Percentiles rank a stretch among this genome's conserved stretches.
These are phyloP conservation scores for Hypoxylon sp. DNA, from an alignment of 2,329 filamentous ascomycete species.

Conservation along the genomic window DNA sequence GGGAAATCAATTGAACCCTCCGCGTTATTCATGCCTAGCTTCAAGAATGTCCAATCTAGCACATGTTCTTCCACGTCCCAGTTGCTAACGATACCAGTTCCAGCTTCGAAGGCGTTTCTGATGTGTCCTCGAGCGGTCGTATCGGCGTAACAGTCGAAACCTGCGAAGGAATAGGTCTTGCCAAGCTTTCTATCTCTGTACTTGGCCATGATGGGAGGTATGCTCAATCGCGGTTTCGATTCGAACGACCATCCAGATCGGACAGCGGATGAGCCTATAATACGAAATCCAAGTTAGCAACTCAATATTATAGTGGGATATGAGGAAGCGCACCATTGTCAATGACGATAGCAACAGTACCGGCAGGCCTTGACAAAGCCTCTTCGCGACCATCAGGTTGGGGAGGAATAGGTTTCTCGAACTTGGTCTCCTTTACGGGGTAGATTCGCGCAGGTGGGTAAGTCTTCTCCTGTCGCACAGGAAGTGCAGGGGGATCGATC, in stretches of 20 bases:
- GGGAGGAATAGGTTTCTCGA: constrained; percentile 69
- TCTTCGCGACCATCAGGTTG: constrained; percentile 78
- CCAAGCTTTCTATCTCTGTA: constrained; percentile 95
- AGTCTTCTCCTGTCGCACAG: constrained; percentile 60
- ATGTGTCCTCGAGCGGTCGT: constrained; percentile 93
- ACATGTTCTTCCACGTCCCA: constrained; percentile 98
- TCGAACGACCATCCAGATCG: constrained; percentile 98
- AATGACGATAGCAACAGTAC: constrained; percentile 87
- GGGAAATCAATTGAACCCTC: constrained; percentile 85
- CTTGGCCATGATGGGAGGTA: constrained; percentile 93
- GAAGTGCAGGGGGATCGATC: constrained; percentile 62
- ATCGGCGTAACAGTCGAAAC: constrained; percentile 93
- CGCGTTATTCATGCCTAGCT: constrained; percentile 85
- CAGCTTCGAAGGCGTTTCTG: constrained; percentile 90
- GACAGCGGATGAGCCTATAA: constrained; percentile 84
- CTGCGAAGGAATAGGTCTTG: constrained; percentile 92
- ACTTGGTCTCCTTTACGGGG: constrained; percentile 73
- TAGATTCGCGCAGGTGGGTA: constrained; percentile 71
- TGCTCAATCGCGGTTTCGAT: constrained; percentile 79
- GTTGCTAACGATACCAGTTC: constrained; percentile 92
- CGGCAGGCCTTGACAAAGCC: constrained; percentile 70
- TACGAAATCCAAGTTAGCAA: constrained; percentile 32
- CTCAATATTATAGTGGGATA: constrained; percentile 2
- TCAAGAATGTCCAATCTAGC: constrained; percentile 94
- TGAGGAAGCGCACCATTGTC: constrained; percentile 82